Evolutionary conservation across 1,284 basidiomycete genomes (phyloP).

Genomic region (Trichosporon sp.): DNA sequence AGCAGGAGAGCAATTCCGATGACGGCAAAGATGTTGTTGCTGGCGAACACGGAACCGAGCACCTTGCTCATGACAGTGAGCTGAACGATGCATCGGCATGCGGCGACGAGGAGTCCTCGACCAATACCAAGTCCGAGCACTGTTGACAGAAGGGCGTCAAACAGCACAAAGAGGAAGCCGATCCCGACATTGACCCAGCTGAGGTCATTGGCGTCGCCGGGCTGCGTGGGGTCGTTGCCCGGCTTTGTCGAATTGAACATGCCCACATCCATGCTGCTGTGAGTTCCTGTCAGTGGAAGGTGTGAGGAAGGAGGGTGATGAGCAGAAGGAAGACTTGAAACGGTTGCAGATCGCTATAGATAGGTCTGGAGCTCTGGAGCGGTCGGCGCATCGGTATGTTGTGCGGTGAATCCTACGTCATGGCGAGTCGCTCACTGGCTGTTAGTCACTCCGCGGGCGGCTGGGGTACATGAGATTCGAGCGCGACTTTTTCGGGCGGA

Average conservation of each 20-base stretch:
- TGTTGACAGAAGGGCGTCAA: slow-evolving; percentile 63
- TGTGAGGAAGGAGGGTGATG: slow-evolving; percentile 10
- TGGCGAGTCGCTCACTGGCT: slow-evolving; percentile 8
- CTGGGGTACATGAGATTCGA: background rate
- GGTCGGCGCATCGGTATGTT: background rate
- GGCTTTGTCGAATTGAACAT: slow-evolving; percentile 2
- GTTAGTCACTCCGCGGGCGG: background rate
- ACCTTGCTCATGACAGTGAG: slow-evolving; percentile 71
- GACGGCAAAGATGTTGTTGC: slow-evolving; percentile 72
- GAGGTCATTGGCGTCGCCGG: slow-evolving; percentile 52
- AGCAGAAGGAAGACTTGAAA: background rate
- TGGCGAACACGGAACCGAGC: slow-evolving; percentile 72
- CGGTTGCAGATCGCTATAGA: slow-evolving; percentile 2
- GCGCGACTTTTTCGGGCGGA: background rate
- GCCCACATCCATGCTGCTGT: background rate
- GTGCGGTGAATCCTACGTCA: background rate
- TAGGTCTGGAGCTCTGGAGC: background rate
- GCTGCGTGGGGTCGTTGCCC: background rate
- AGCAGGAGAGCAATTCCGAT: slow-evolving; percentile 72
- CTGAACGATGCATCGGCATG: slow-evolving; percentile 73
- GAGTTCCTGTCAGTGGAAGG: background rate
- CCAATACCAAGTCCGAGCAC: slow-evolving; percentile 70
- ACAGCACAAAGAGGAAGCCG: slow-evolving; percentile 69
- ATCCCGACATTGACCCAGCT: slow-evolving; percentile 72
- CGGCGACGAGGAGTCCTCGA: slow-evolving; percentile 67